Evolutionary conservation across 2,329 filamentous ascomycete species (phyloP).

Genomic region (Pestalotiopsis sp.): DNA sequence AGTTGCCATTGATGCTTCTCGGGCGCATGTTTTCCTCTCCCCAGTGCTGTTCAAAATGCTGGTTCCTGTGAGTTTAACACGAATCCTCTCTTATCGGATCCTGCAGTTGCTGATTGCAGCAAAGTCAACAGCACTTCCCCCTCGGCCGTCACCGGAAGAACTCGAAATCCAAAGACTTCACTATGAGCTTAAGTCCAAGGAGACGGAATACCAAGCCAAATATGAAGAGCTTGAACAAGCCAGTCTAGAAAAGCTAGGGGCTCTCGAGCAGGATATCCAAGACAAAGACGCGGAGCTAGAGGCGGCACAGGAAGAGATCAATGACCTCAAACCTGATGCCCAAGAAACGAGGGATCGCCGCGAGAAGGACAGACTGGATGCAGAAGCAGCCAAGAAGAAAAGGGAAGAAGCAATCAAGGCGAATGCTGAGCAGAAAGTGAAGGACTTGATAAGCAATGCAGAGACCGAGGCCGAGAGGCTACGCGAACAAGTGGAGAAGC

Average conservation of each 20-base stretch:
- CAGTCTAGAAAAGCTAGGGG: neutral
- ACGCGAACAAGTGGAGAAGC: neutral
- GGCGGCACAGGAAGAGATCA: neutral
- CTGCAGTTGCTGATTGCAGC: neutral
- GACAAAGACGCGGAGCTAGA: neutral
- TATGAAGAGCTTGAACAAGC: neutral
- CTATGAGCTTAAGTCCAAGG: neutral
- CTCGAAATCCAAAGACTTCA: neutral
- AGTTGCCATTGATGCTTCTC: neutral
- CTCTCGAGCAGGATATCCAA: neutral
- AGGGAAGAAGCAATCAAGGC: neutral
- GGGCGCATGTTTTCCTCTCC: neutral
- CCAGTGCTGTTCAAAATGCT: neutral
- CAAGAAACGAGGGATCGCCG: neutral
- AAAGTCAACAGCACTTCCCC: neutral
- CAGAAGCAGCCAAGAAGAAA: neutral
- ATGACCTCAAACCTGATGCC: neutral
- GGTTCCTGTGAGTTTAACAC: neutral
- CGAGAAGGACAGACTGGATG: neutral
- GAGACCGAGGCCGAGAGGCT: neutral
- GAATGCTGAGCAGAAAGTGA: neutral
- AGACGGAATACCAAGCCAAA: neutral
- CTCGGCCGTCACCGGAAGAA: neutral
- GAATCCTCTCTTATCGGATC: neutral
- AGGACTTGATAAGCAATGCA: neutral